Evolutionary conservation across 345 rosid species (phyloP).

Genomic region (Camelina sativa): DNA sequence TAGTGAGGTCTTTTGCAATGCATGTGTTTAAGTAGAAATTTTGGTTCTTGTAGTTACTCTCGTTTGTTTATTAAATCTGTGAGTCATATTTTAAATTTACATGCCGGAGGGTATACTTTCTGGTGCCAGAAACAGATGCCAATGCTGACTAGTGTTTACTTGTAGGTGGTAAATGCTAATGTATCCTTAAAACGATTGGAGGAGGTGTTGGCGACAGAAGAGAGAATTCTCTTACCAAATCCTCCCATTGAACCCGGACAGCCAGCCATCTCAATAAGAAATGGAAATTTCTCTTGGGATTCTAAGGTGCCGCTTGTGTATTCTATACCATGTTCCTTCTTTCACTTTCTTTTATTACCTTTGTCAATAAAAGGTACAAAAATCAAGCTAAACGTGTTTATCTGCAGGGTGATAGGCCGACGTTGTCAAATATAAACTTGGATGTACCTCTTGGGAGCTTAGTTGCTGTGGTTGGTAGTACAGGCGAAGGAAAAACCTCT

Average conservation of each 20-base stretch:
- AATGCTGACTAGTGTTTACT: conserved; percentile 23
- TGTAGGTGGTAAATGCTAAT: conserved; percentile 91
- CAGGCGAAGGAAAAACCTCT: conserved; percentile 81
- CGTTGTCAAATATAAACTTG: conserved; percentile 83
- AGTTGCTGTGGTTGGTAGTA: conserved; percentile 76
- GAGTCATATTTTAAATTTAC: not conserved
- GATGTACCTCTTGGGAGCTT: conserved; percentile 89
- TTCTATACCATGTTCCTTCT: conserved; percentile 27
- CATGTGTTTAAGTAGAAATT: conserved; percentile 19
- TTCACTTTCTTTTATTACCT: conserved; percentile 26
- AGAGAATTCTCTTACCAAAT: conserved; percentile 91
- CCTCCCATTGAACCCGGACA: conserved; percentile 76
- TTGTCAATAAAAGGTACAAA: not conserved
- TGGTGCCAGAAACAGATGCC: conserved; percentile 16
- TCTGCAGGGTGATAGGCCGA: conserved; percentile 79
- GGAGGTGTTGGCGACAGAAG: conserved; percentile 89
- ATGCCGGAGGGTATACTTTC: not conserved
- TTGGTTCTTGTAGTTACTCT: conserved; percentile 17
- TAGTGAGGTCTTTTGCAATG: conserved; percentile 7
- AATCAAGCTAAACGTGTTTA: conserved; percentile 6
- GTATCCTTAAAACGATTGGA: conserved; percentile 95
- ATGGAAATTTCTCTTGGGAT: conserved; percentile 95
- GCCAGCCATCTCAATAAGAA: conserved; percentile 82
- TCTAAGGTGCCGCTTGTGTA: conserved; percentile 60
- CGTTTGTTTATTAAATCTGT: not conserved